phyloP scores from a whole-genome alignment of 192 early-diverging fungal species.

The Coemansia sp. region DNA sequence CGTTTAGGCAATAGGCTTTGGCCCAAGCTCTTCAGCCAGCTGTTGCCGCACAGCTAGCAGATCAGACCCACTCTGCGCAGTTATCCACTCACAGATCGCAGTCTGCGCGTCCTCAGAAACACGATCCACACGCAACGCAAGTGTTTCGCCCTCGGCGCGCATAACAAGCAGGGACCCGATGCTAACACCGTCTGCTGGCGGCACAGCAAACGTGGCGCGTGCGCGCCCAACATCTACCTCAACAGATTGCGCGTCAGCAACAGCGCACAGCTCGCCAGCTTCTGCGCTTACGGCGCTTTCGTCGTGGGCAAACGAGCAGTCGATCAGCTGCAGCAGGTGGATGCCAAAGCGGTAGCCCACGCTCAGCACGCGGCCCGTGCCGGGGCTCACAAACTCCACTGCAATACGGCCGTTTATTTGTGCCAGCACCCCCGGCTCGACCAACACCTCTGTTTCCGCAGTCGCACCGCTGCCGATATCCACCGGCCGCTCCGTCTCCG shows the following conservation, averaged over 20 bases:
- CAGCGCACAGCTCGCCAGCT: not conserved
- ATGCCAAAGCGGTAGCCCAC: slow-evolving; percentile 37
- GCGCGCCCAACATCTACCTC: slow-evolving; percentile 6
- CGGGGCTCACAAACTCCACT: slow-evolving; percentile 37
- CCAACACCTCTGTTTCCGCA: not conserved
- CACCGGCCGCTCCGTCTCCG: not conserved
- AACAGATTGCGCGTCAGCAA: not conserved
- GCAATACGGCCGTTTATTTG: slow-evolving; percentile 32
- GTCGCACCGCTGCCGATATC: slow-evolving; percentile 10
- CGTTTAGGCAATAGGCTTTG: not conserved
- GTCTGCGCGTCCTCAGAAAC: not conserved
- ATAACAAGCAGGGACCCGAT: slow-evolving; percentile 10
- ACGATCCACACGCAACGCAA: not conserved
- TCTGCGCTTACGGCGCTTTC: not conserved
- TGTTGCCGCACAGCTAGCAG: not conserved
- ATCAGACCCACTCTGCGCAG: not conserved
- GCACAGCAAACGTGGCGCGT: slow-evolving; percentile 16
- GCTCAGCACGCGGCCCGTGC: slow-evolving; percentile 23
- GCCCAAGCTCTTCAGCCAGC: not conserved
- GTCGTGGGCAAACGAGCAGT: slow-evolving; percentile 7
- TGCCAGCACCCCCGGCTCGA: slow-evolving; percentile 4
- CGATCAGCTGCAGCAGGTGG: slow-evolving; percentile 23
- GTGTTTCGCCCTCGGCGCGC: not conserved
- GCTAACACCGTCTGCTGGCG: slow-evolving; percentile 25
- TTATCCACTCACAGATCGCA: not conserved